A percentile compares a stretch with the other conserved stretches of the same genome.
phyloP scores from a whole-genome alignment of 2,329 filamentous ascomycete species.

The Hypoxylon sp. region DNA sequence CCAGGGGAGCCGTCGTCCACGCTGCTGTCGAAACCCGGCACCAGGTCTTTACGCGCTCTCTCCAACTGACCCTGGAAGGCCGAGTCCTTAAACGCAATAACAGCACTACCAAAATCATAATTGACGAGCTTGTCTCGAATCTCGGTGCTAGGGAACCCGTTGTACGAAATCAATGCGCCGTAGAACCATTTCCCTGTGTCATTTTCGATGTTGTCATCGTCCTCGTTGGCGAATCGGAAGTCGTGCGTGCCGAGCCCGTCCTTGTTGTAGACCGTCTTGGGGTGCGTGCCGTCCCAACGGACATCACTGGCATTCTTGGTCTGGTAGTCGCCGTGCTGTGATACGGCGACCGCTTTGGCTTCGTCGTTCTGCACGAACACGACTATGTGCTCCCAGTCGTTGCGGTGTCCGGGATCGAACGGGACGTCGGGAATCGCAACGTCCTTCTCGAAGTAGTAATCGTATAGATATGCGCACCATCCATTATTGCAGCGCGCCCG shows the following conservation, averaged over 20 bases:
- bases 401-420: conserved; percentile 56
- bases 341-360: conserved; percentile 50
- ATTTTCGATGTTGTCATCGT: conserved; percentile 53
- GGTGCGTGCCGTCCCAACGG: conserved; percentile 52
- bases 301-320: conserved; percentile 48
- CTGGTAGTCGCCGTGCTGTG: conserved; percentile 52
- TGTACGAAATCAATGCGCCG: conserved; percentile 50
- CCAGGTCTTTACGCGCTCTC: conserved; percentile 60
- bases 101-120: conserved; percentile 50
- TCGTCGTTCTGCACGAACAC: conserved; percentile 50
- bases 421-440: conserved; percentile 51
- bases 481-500: conserved; percentile 61
- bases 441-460: conserved; percentile 65
- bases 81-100: conserved; percentile 49
- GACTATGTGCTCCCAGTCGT: conserved; percentile 57
- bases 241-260: conserved; percentile 51
- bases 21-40: conserved; percentile 71
- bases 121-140: conserved; percentile 49
- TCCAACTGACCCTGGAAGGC: conserved; percentile 47
- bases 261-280: conserved; percentile 54
- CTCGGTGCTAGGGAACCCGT: conserved; percentile 49
- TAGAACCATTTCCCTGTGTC: conserved; percentile 51
- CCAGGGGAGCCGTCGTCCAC: conserved; percentile 55
- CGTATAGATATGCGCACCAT: conserved; percentile 62
- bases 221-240: conserved; percentile 51